Percentiles rank a stretch among this genome's conserved stretches.
phyloP scores from a whole-genome alignment of 2,329 filamentous ascomycete genomes.

The Aspergillus fumigatiaffinis region DNA sequence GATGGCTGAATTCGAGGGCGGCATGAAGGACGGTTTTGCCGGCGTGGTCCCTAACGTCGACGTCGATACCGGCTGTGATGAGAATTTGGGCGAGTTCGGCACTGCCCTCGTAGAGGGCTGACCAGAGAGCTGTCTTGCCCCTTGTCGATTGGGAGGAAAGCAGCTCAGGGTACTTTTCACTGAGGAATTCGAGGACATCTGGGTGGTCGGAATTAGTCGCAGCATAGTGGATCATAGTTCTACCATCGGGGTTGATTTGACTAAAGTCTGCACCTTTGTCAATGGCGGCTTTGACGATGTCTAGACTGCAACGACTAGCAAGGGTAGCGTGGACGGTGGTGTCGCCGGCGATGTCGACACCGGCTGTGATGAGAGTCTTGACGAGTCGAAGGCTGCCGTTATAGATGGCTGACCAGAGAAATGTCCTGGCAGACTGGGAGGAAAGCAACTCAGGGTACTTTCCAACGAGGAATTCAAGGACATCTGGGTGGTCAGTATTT shows the following conservation, averaged over 20 bases:
- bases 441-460: background rate
- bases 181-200: background rate
- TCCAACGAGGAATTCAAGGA: background rate
- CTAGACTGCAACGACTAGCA: background rate
- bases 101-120: background rate
- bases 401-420: slow-evolving; percentile 1
- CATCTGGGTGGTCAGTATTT: background rate
- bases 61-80: background rate
- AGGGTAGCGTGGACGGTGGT: background rate
- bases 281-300: background rate
- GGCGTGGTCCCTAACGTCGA: slow-evolving; percentile 1
- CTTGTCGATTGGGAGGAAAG: background rate
- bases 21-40: background rate
- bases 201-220: background rate
- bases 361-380: background rate
- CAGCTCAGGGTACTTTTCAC: background rate
- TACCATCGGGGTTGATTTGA: background rate
- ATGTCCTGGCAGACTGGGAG: background rate
- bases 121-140: slow-evolving; percentile 4
- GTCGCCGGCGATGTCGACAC: no score
- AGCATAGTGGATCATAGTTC: background rate
- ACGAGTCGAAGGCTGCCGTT: background rate
- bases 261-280: background rate
- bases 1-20: background rate
- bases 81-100: background rate